Evolutionary conservation across 2,329 filamentous ascomycete species (phyloP).

Genomic region (Fusarium paranaense): DNA sequence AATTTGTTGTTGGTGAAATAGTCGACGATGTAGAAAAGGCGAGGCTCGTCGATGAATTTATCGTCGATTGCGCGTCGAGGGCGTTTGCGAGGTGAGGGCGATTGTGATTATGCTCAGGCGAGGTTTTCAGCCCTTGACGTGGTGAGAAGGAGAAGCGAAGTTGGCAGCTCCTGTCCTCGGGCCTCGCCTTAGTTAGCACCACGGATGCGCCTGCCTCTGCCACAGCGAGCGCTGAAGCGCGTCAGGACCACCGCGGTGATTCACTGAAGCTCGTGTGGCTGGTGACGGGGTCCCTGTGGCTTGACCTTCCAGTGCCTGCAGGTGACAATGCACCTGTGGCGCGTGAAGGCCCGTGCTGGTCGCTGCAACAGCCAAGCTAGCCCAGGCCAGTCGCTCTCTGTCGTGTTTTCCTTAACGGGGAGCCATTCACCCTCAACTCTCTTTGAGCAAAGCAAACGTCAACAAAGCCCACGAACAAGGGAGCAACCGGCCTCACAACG

Average conservation of each 20-base stretch:
- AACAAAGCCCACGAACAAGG: slow-evolving; percentile 46
- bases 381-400: slow-evolving; percentile 8
- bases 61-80: slow-evolving; percentile 21
- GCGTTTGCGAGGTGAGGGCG: slow-evolving; percentile 25
- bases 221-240: slow-evolving; percentile 38
- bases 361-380: slow-evolving; percentile 39
- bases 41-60: slow-evolving; percentile 16
- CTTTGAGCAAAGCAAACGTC: slow-evolving; percentile 41
- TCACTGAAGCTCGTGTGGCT: slow-evolving; percentile 36
- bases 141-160: slow-evolving; percentile 35
- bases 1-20: slow-evolving; percentile 17
- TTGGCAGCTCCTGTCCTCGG: slow-evolving; percentile 31
- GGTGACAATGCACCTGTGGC: slow-evolving; percentile 3
- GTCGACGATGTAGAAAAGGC: slow-evolving; percentile 25
- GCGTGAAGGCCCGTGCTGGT: slow-evolving; percentile 33
- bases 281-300: slow-evolving; percentile 12
- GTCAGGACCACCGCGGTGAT: slow-evolving; percentile 33
- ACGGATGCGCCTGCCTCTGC: slow-evolving; percentile 36
- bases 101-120: slow-evolving; percentile 27
- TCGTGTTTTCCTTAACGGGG: slow-evolving; percentile 41
- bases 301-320: neutral
- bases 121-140: slow-evolving; percentile 10
- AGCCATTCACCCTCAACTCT: slow-evolving; percentile 29
- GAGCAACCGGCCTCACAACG: slow-evolving; percentile 47
- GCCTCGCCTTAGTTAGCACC: slow-evolving; percentile 31